Base-by-base conservation (phyloP, 1,139 yeast species). In the Blastobotrys elegans region DNA sequence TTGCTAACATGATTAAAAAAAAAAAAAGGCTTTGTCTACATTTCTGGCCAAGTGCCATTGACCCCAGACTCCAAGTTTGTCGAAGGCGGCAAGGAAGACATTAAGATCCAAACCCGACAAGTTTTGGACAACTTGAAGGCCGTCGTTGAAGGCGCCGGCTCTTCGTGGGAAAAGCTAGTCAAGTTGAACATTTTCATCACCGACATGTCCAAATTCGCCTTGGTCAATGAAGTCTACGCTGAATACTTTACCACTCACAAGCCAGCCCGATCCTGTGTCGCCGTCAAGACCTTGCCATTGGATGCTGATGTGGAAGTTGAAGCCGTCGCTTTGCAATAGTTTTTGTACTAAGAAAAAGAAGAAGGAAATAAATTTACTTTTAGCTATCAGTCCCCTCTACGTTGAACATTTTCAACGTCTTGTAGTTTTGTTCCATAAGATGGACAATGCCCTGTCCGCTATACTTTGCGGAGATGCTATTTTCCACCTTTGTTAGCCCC, bases 251-350 rank as follows among this genome's bases (percentile, higher is more conserved):
- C 67, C 65, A 75, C 73, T 50, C 95, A 86, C 74, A 85, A 84
- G 70, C 97, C 97, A 48, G 96, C 97, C 34, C 85, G 97, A 76
- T 85, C 96, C 1, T 88, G 96, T 74, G 95, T 89, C 57, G 96
- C 96, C 40, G 97, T 88, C 55, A 82, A 80, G 66, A 80, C 79
- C 54, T 79, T 89, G 63, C 97, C 97, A 77, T 65, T 46, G 32
- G 39, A 48, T n/a, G 50, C 50, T 20, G 48, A 44, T 38, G 50
- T 48, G 14, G 50, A 48, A 31, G 34, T 48, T 17, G 50, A 48
- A 33, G 50, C 50, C 8, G 48, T 48, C 26, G 50, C 50, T 30
- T 36, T 47, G 36, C 43, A 43, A 39, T 47, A 47, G 38, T 16
- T 35, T 41, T 33, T 38, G 10, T 27, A 4, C 27, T 2, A 4